Evolutionary conservation across 345 rosid genomes (phyloP).

Genomic region (Aquilaria malaccensis): DNA sequence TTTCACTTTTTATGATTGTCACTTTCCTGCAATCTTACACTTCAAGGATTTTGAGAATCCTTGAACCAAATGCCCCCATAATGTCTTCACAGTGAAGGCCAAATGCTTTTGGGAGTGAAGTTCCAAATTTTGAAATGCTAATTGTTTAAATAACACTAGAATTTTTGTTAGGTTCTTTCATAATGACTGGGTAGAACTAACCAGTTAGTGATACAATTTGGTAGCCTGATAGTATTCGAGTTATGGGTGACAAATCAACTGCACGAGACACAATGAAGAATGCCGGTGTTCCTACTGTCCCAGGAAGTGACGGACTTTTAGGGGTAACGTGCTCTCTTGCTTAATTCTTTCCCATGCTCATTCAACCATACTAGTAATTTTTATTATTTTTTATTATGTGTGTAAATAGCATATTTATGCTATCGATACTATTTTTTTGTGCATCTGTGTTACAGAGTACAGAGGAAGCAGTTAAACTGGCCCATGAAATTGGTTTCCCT

Average conservation of each 20-base stretch:
- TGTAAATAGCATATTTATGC: neutral
- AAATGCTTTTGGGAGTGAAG: too few relatives aligned
- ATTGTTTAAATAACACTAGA: too few relatives aligned
- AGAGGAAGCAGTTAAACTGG: slow-evolving; percentile 82
- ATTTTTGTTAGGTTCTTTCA: too few relatives aligned
- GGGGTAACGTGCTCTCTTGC: slow-evolving; percentile 37
- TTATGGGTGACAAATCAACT: slow-evolving; percentile 98
- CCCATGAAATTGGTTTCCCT: slow-evolving; percentile 85
- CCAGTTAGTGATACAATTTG: slow-evolving; percentile 9
- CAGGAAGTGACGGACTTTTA: slow-evolving; percentile 94
- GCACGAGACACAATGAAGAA: slow-evolving; percentile 99
- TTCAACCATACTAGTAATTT: neutral
- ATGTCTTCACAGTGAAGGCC: too few relatives aligned
- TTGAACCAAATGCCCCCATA: too few relatives aligned
- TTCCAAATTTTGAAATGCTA: too few relatives aligned
- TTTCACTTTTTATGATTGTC: too few relatives aligned
- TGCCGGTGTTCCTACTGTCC: slow-evolving; percentile 98
- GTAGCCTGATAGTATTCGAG: slow-evolving; percentile 96
- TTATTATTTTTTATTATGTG: neutral
- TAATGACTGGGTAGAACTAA: too few relatives aligned
- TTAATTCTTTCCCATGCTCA: slow-evolving; percentile 4
- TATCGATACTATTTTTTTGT: neutral
- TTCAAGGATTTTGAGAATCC: too few relatives aligned
- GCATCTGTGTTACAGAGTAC: slow-evolving; percentile 53
- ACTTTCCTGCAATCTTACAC: too few relatives aligned